Conservation (phyloP, 1,284 basidiomycete genomes). For the Ceratobasidium papillatum region DNA sequence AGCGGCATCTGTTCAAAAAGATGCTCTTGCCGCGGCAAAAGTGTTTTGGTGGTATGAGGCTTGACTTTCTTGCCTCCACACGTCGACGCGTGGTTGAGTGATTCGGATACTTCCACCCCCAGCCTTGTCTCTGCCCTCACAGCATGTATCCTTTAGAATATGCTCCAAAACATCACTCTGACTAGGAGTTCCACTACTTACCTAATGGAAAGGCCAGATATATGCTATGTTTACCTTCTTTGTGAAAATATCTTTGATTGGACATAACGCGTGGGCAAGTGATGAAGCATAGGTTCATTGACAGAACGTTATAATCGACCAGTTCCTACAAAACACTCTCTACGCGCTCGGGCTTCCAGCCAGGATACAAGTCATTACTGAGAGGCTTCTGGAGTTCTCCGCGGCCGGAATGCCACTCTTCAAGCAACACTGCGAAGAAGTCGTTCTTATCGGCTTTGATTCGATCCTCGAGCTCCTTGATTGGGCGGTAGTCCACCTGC, state of each 20-base stretch:
- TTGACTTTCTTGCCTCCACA: constrained; percentile 20
- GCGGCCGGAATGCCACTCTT: constrained; percentile 34
- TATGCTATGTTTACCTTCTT: too few relatives aligned
- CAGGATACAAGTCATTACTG: constrained; percentile 29
- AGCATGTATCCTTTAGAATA: too few relatives aligned
- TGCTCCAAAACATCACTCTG: too few relatives aligned
- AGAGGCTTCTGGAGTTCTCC: neutral
- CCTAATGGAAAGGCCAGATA: too few relatives aligned
- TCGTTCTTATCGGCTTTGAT: constrained; percentile 18
- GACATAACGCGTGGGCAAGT: too few relatives aligned
- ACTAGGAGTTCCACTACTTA: too few relatives aligned
- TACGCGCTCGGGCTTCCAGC: constrained; percentile 22
- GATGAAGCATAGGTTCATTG: too few relatives aligned
- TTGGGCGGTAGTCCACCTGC: constrained; percentile 20
- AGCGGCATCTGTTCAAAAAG: neutral
- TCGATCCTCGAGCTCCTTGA: constrained; percentile 35
- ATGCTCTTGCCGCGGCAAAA: neutral
- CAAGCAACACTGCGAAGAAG: constrained; percentile 8
- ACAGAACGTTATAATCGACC: too few relatives aligned
- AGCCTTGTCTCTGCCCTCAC: too few relatives aligned
- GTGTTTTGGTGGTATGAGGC: constrained; percentile 6
- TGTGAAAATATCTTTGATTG: too few relatives aligned
- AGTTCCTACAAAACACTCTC: constrained; percentile 34
- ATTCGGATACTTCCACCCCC: too few relatives aligned
- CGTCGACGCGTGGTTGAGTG: too few relatives aligned